Evolutionary conservation across 2,329 filamentous ascomycete species (phyloP).

Genomic region (Sclerotinia nivalis): DNA sequence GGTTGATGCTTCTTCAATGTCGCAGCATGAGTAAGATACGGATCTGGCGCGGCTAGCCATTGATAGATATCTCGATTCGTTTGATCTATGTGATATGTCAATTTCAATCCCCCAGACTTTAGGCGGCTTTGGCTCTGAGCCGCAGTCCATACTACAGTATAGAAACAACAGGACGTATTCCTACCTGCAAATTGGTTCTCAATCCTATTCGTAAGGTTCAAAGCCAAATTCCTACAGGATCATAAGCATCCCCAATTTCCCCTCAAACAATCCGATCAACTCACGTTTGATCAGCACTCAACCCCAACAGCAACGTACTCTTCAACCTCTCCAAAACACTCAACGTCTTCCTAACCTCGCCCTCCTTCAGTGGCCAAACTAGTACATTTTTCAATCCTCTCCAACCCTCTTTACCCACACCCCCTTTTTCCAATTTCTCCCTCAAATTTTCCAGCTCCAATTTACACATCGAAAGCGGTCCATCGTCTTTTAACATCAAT

Average conservation of each 20-base stretch:
- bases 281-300: slow-evolving; percentile 32
- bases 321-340: slow-evolving; percentile 30
- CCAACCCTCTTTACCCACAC: slow-evolving; percentile 23
- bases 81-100: slow-evolving; percentile 22
- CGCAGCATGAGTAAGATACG: slow-evolving; percentile 31
- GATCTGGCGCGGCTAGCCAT: slow-evolving; percentile 36
- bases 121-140: not conserved
- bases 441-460: slow-evolving; percentile 27
- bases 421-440: slow-evolving; percentile 27
- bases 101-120: not conserved
- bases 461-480: slow-evolving; percentile 27
- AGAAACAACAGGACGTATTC: not conserved
- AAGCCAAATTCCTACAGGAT: slow-evolving; percentile 20
- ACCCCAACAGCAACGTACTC: slow-evolving; percentile 29
- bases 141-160: not conserved
- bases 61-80: slow-evolving; percentile 24
- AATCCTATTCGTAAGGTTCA: slow-evolving; percentile 27
- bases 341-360: slow-evolving; percentile 27
- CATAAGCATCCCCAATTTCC: not conserved
- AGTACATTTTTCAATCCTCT: slow-evolving; percentile 26
- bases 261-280: not conserved
- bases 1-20: slow-evolving; percentile 32
- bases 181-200: slow-evolving; percentile 27
- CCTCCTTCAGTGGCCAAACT: slow-evolving; percentile 32
- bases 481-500: slow-evolving; percentile 26